phyloP scores from a whole-genome alignment of 1,284 basidiomycete genomes.

The Trichosporon coremiiforme region DNA sequence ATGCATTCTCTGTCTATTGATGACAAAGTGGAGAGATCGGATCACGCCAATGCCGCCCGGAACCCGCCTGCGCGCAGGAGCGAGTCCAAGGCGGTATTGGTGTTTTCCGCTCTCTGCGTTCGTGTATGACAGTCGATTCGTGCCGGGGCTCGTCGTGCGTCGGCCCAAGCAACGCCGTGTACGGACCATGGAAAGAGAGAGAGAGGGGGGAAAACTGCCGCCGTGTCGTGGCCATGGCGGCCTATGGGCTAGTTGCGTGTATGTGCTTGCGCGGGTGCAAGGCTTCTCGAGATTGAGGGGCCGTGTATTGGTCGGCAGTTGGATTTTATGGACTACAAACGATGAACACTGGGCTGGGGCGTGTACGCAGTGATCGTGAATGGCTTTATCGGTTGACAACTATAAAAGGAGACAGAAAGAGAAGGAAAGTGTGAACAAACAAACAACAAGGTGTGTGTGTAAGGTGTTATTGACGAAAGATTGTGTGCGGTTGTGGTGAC shows the following conservation, averaged over 20 bases:
- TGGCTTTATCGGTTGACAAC: not conserved
- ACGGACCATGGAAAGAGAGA: not conserved
- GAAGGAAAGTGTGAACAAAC: not conserved
- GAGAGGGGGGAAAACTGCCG: slow-evolving; percentile 5
- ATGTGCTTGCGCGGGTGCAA: not conserved
- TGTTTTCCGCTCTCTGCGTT: slow-evolving; percentile 12
- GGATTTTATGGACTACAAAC: not conserved
- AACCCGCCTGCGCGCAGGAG: not conserved
- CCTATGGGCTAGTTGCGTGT: slow-evolving; percentile 1
- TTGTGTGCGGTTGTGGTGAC: not conserved
- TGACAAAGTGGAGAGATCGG: not conserved
- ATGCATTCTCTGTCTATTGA: no score
- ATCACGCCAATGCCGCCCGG: slow-evolving; percentile 1
- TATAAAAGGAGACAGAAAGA: not conserved
- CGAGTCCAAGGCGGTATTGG: not conserved
- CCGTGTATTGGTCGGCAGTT: not conserved
- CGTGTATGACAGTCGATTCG: not conserved
- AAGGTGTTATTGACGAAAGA: not conserved
- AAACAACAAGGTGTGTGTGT: not conserved
- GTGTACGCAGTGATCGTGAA: not conserved
- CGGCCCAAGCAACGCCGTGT: not conserved
- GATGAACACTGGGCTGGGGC: not conserved
- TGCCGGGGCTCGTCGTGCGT: no score
- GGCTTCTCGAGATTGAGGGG: not conserved
- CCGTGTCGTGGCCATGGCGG: slow-evolving; percentile 15